Evolutionary conservation across 495 filamentous ascomycete species (phyloP), one percentile per base, ranked within the genome.

Genomic region (Halenospora varia): DNA sequence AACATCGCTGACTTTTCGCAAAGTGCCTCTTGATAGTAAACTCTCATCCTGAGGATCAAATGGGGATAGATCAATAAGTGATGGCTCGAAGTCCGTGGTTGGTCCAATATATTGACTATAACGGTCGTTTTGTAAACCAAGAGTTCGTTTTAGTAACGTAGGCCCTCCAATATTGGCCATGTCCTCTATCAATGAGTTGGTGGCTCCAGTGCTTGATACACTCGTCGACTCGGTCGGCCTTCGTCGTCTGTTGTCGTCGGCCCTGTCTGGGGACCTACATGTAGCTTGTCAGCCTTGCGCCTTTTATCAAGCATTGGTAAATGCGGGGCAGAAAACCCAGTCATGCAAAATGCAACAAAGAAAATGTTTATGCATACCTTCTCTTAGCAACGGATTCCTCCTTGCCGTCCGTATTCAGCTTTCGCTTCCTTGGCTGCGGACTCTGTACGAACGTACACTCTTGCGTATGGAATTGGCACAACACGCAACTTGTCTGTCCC

Each of bases 1-100:
- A 66, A 86, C 75, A 55, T 88, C 84, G 69, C 87, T 90, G 56
- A 93, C 88, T 59, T 88, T 88, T 47, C 93, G 81, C 53, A 96
- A 77, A 2, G 82, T 87, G 25, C 85, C 85, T 55, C 84, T 75
- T 4, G 83, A 76, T 49, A 88, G 79, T 19, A 80, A 75, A 65
- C 83, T 87, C 71, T 90, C 87, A 68, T 89, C 86, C 53, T 84
- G 82, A 20, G 78, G 79, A 68, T 89, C 85, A 68, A 89, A 88
- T 0, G 80, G 74, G 9, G 84, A 87, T 10, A 90, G 77, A 67
- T 87, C 83, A 64, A 89, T 86, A 48, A 91, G 73, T 24, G 82
- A 82, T 6, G 85, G 80, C 67, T 91, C 88, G 67, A 88, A 87
- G 62, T 88, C 84, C 49, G 86, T 87, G 18, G 85, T 87, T 25